Evolutionary conservation across 2,329 filamentous ascomycete genomes (phyloP), one percentile per base, ranked within the genome.

Genomic region (Aspergillus awamori): DNA sequence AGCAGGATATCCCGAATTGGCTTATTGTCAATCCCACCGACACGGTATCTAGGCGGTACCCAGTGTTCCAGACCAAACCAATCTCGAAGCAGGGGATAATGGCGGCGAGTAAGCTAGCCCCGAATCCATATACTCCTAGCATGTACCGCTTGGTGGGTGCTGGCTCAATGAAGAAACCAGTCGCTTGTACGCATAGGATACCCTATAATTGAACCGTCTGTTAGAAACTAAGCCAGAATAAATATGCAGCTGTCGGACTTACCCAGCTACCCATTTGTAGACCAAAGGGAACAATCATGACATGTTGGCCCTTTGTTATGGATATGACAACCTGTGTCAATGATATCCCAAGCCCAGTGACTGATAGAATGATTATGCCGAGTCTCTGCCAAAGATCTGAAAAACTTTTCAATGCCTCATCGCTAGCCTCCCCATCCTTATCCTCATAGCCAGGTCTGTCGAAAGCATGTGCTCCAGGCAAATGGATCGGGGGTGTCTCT

Each of bases 371-470:
- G 4, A 86, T 70, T 48, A 90, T 79, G 22, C 81, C 71, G 4
- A 79, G 63, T 70, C 89, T 89, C 57, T 87, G 82, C 60, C 81
- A 69, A 60, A 79, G 84, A 64, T 86, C 83, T 28, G 88, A 89
- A 70, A 88, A 93, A 41, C 81, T 81, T 22, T 82, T 81, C 56
- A 87, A 72, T 1, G 87, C 86, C 70, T 89, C 86, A 43, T 85
- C 81, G 0, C 87, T 89, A 33, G 88, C 89, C 64, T 83, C 81
- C 53, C 90, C 90, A 75, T 93, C 90, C 63, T 82, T 77, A 70
- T 93, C 90, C 67, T 87, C 79, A 69, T 93, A 93, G 11, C 82
- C 78, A 10, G 82, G 76, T 13, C 68, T 69, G 10, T 45, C 41
- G 10, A 56, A 22, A 13, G 68, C 64, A 33, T 67, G 20, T 15